A percentile compares a stretch with the other conserved stretches of the same genome.
Evolutionary conservation across 2,329 filamentous ascomycete species (phyloP).

Genomic region (Exophiala alcalophila): DNA sequence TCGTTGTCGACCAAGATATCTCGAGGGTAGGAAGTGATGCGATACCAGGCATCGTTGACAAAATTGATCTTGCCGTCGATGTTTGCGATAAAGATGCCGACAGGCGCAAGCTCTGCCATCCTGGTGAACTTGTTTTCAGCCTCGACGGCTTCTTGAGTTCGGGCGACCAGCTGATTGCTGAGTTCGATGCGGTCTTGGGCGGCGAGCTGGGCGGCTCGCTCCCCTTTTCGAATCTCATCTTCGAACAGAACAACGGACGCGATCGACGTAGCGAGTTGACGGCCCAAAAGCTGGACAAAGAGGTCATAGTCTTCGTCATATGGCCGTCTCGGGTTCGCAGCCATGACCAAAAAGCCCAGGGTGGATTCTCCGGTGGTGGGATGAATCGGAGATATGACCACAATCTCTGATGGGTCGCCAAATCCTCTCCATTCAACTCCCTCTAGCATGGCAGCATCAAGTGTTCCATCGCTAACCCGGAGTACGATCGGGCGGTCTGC

Average conservation of each 20-base stretch:
- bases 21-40: constrained; percentile 34
- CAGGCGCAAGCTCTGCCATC: constrained; percentile 80
- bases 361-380: constrained; percentile 71
- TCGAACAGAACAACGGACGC: constrained; percentile 80
- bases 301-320: constrained; percentile 79
- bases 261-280: constrained; percentile 74
- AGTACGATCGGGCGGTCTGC: constrained; percentile 65
- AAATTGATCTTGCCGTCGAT: constrained; percentile 68
- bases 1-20: constrained; percentile 24
- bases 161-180: constrained; percentile 67
- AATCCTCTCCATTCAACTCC: constrained; percentile 69
- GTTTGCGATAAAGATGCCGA: constrained; percentile 83
- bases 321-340: constrained; percentile 72
- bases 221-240: constrained; percentile 73
- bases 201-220: constrained; percentile 69
- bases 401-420: constrained; percentile 64
- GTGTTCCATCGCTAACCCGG: constrained; percentile 62
- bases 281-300: constrained; percentile 70
- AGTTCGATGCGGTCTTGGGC: constrained; percentile 74
- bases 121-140: constrained; percentile 75
- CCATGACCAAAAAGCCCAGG: constrained; percentile 75
- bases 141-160: constrained; percentile 55
- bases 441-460: constrained; percentile 63
- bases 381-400: constrained; percentile 75
- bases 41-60: constrained; percentile 73